phyloP scores from a whole-genome alignment of 1,284 basidiomycete genomes.

The Quambalaria eucalypti region DNA sequence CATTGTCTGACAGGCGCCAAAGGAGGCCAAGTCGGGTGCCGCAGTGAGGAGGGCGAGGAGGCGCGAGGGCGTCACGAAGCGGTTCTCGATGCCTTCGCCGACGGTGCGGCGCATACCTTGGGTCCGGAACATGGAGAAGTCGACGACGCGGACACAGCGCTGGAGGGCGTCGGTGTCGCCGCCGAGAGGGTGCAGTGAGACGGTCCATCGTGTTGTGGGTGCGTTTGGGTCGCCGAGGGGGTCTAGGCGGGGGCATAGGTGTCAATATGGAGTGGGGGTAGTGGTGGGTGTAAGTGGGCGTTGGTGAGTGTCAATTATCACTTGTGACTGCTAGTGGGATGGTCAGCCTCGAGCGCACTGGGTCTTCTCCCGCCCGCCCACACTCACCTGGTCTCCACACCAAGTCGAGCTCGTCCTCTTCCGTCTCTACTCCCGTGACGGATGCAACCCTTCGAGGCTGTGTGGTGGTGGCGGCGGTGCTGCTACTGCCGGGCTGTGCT shows the following conservation, averaged over 20 bases:
- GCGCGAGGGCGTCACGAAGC: slow-evolving; percentile 84
- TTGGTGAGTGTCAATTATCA: no score
- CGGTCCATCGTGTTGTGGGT: not conserved
- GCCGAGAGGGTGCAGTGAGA: not conserved
- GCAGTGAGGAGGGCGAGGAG: slow-evolving; percentile 50
- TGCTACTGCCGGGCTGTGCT: no score
- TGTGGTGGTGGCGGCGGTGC: no score
- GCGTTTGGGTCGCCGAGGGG: not conserved
- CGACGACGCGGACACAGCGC: slow-evolving; percentile 35
- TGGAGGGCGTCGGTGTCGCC: slow-evolving; percentile 7
- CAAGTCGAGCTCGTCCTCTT: not conserved
- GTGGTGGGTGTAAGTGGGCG: no score
- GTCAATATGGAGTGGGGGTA: no score
- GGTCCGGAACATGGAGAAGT: slow-evolving; percentile 84
- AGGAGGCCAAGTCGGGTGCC: slow-evolving; percentile 31
- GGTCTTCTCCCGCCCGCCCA: not conserved
- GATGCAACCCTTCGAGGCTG: no score
- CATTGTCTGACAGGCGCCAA: slow-evolving; percentile 43
- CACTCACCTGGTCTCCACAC: not conserved
- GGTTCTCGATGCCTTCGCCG: slow-evolving; percentile 74
- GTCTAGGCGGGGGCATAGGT: no score
- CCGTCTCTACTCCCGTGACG: not conserved
- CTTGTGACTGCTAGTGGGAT: no score
- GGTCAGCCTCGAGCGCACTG: no score
- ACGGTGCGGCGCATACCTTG: slow-evolving; percentile 87